Base-by-base conservation (phyloP, 345 rosid species). In the Heritiera fomes region DNA sequence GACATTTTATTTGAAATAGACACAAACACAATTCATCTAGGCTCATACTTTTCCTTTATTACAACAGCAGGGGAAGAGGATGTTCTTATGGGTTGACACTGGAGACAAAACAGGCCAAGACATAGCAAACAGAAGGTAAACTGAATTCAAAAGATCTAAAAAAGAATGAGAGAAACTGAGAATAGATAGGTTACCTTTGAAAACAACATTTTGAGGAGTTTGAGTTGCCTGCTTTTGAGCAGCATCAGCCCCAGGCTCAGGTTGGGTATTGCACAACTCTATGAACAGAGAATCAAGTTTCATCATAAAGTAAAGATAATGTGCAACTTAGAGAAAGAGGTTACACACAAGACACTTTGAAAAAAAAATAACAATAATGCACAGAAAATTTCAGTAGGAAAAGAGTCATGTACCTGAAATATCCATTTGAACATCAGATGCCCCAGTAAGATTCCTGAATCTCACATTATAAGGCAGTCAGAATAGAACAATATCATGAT, bases 161-260 rank as follows among this genome's bases (percentile, higher is more conserved):
- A 53, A 68, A 45, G 9, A 66, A n/a, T 2, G 43, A 50, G 40
- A 32, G 75, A 52, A 52, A 50, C 4, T 23, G 4, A 18, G 23
- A 50, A 61, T n/a, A 10, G 18, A 53, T 40, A 53, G 65, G 50
- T 66, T 79, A 94, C 99, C 98, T 94, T 88, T 94, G 47, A 97
- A 84, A 65, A 94, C 69, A 66, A 93, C 82, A 83, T 91, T 97
- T 71, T 81, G 87, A 55, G 94, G 85, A 68, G 97, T 79, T 45
- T 91, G 89, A 75, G 82, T 65, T 58, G 87, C 78, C 13, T 66
- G 90, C 52, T 88, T 89, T 80, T 84, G 91, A 81, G 84, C 87
- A 61, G 70, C 83, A 80, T 73, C 85, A 56, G 88, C 82, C 50
- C 84, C 88, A 68, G 73, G 6, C 63, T 81, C 84, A 52, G 87